Conservation (phyloP, 2,329 filamentous ascomycete species). For the Exophiala viscosa region DNA sequence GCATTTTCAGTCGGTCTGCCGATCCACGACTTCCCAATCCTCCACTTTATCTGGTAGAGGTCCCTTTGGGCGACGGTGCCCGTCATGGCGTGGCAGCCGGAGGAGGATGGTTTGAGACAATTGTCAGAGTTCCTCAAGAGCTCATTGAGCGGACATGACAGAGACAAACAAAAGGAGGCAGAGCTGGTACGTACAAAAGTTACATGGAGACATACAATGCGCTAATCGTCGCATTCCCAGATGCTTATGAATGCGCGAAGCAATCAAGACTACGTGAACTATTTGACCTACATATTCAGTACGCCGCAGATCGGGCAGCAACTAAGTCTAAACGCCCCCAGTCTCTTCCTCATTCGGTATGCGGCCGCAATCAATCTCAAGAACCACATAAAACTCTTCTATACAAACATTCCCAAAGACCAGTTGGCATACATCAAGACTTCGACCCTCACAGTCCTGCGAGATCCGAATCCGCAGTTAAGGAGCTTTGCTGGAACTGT, state of each 20-base stretch:
- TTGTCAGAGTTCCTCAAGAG: conserved; percentile 85
- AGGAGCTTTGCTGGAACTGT: conserved; percentile 88
- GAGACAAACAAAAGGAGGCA: conserved; percentile 78
- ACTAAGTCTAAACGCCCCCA: conserved; percentile 56
- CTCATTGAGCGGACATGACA: conserved; percentile 81
- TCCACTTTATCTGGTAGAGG: conserved; percentile 5
- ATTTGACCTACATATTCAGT: conserved; percentile 86
- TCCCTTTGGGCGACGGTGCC: conserved; percentile 20
- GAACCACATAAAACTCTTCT: conserved; percentile 77
- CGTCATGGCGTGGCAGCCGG: conserved; percentile 88
- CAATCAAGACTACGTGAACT: conserved; percentile 94
- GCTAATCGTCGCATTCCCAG: conserved; percentile 45
- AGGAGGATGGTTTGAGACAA: conserved; percentile 81
- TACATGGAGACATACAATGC: neutral
- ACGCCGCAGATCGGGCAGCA: conserved; percentile 58
- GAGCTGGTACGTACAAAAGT: conserved; percentile 65
- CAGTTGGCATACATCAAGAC: conserved; percentile 76
- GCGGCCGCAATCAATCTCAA: conserved; percentile 93
- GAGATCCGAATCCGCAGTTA: conserved; percentile 77
- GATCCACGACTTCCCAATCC: conserved; percentile 1
- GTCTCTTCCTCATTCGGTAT: conserved; percentile 72
- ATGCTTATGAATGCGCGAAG: conserved; percentile 87
- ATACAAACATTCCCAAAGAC: conserved; percentile 68
- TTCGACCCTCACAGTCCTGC: conserved; percentile 71
- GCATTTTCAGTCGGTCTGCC: neutral